A percentile compares a stretch with the other conserved stretches of the same genome.
Conservation (phyloP, 2,329 filamentous ascomycete species). For the Fusarium pseudocircinatum region DNA sequence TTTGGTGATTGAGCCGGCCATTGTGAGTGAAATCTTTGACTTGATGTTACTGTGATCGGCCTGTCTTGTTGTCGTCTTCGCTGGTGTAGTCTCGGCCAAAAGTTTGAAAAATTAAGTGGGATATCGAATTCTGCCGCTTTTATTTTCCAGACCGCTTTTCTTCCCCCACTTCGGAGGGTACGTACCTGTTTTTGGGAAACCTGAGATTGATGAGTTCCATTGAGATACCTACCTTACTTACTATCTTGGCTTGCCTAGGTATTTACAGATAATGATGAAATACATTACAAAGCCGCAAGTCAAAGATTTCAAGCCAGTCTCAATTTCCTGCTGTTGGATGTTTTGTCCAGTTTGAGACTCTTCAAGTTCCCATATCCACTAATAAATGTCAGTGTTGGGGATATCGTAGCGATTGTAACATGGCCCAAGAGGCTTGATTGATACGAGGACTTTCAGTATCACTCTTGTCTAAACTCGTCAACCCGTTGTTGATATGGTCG, state of each 20-base stretch:
- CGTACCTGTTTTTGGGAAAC: conserved; percentile 11
- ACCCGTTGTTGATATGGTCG: background rate
- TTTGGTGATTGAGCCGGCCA: conserved; percentile 66
- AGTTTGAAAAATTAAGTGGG: conserved; percentile 52
- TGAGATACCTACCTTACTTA: no score
- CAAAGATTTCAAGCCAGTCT: background rate
- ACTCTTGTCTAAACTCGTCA: background rate
- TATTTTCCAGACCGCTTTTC: conserved; percentile 46
- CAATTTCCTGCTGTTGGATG: no score
- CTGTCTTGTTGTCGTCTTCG: conserved; percentile 19
- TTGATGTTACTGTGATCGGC: conserved; percentile 21
- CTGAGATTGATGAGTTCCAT: background rate
- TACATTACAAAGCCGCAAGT: background rate
- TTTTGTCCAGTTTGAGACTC: background rate
- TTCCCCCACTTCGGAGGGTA: conserved; percentile 30
- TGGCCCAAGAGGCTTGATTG: background rate
- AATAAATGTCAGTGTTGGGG: background rate
- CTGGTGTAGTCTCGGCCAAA: conserved; percentile 20
- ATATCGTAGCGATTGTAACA: background rate
- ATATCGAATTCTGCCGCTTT: conserved; percentile 50
- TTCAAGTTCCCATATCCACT: background rate
- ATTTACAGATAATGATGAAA: background rate
- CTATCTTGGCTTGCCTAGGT: background rate
- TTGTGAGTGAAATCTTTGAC: conserved; percentile 46
- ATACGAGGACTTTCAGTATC: background rate